Evolutionary conservation across 2,329 filamentous ascomycete species (phyloP), one percentile per base, ranked within the genome.

Genomic region (Cephalotrichum gorgonifer): DNA sequence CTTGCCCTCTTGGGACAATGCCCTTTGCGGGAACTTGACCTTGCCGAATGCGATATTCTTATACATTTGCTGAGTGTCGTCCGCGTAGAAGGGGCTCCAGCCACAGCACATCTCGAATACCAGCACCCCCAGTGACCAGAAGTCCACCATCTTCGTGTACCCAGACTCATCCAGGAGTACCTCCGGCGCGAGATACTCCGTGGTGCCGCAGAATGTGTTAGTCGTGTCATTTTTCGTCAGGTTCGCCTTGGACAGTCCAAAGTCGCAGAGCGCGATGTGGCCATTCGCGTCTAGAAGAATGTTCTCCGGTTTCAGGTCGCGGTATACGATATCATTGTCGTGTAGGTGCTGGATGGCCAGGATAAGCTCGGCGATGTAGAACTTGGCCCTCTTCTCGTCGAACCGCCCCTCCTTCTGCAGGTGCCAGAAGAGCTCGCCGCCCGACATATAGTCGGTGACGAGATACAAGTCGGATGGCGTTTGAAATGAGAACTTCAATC

Each of bases 51-150:
- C 93, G 63, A 98, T 98, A 71, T 98, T 98, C 75, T 98, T 98
- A 74, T 98, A 98, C 93, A 98, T 98, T 66, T 98, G 93, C 67
- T 98, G 93, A 0, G 93, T 98, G 62, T 98, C 93, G 62, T 98
- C 93, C 50, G 93, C 93, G 59, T 97, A 98, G 69, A 98, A 98
- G 0, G 93, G 93, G 60, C 89, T 96, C 93, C 93, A 98, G 30
- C 93, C 93, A 60, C 93, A 98, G 72, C 93, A 98, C 93, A 98
- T 98, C 67, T 98, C 93, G 60, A 98, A 98, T 1, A 98, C 93
- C 49, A 98, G 75, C 44, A 98, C 93, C 50, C 93, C 93, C 12
- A 98, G 76, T 2, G 93, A 98, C 93, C 93, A 98, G 66, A 97
- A 98, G 65, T 98, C 93, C 6, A 98, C 93, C 93, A 98, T 97